Conservation (phyloP, 768 basidiomycete species). For the Crepidotus variabilis region DNA sequence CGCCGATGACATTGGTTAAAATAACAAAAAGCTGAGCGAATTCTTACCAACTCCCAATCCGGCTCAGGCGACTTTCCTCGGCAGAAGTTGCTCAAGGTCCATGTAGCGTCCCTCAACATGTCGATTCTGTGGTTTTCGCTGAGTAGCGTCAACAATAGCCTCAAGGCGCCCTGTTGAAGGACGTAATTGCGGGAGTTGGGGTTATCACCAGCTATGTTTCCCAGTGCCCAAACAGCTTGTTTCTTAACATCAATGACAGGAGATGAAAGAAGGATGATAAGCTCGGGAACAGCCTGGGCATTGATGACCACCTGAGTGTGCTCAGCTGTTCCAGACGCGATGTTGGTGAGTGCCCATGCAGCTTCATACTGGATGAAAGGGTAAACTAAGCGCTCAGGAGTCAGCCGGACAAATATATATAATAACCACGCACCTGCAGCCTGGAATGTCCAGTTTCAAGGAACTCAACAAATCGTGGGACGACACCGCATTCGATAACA, state of each 20-base stretch:
- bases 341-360: slow-evolving; percentile 97
- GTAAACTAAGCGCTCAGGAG: not conserved
- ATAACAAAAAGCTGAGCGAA: slow-evolving; percentile 2
- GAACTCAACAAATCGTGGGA: slow-evolving; percentile 96
- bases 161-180: slow-evolving; percentile 86
- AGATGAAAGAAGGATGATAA: slow-evolving; percentile 95
- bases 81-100: slow-evolving; percentile 99
- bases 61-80: slow-evolving; percentile 97
- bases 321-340: slow-evolving; percentile 96
- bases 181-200: slow-evolving; percentile 97
- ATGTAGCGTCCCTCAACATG: slow-evolving; percentile 98
- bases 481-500: slow-evolving; percentile 96
- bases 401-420: not conserved
- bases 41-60: slow-evolving; percentile 89
- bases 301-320: slow-evolving; percentile 98
- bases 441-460: slow-evolving; percentile 74
- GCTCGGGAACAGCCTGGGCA: slow-evolving; percentile 92
- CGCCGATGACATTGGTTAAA: slow-evolving; percentile 14
- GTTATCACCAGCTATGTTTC: slow-evolving; percentile 98
- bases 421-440: slow-evolving; percentile 61
- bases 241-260: slow-evolving; percentile 94
- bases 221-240: slow-evolving; percentile 99
- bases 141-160: slow-evolving; percentile 83
- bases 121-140: slow-evolving; percentile 98
- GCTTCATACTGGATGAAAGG: slow-evolving; percentile 75